Base-by-base conservation (phyloP, 257 asterid species). In the Buddleja alternifolia region DNA sequence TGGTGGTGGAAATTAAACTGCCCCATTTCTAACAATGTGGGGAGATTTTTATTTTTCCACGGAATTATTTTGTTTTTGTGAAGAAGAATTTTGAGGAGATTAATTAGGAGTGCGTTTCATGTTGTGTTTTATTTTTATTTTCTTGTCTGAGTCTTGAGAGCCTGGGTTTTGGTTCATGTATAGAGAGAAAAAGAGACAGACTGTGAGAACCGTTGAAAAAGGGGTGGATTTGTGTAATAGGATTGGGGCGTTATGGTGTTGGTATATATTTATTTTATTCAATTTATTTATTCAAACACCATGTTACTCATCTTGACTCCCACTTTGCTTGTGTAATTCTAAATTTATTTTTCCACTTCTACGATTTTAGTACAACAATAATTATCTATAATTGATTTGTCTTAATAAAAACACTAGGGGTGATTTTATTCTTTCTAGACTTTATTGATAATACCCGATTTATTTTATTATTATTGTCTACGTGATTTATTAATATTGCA, bases 71-170 rank as follows among this genome's bases (percentile, higher is more conserved):
- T n/a, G n/a, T n/a, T n/a, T n/a, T n/a, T n/a, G n/a, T n/a, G n/a
- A n/a, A n/a, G 52, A 41, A 52, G 20, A 41, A 15, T 20, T 25
- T 9, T 5, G 39, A 16, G 73, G 78, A 46, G 58, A 56, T 29
- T 29, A 29, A 29, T 69, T 52, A 48, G 62, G 58, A 52, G 69
- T n/a, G 70, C 41, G 44, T 47, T 54, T 74, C 77, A 78, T 66
- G 76, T 59, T 19, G 73, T 63, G 3, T 7, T 19, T 17, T 41
- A 39, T 17, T 14, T 32, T 29, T 29, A 5, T 19, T 5, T 32
- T 57, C 59, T 19, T 70, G 41, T 37, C 54, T 48, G 39, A 37
- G 32, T 50, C 57, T 40, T 12, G 34, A 29, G 34, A 37, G 34
- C 9, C 10, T 15, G 9, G 9, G 16, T 0, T 29, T 29, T 1